These are phyloP conservation scores for Linnemannia zychae DNA, from an alignment of 192 early-diverging fungal species.

Conservation along the genomic window DNA sequence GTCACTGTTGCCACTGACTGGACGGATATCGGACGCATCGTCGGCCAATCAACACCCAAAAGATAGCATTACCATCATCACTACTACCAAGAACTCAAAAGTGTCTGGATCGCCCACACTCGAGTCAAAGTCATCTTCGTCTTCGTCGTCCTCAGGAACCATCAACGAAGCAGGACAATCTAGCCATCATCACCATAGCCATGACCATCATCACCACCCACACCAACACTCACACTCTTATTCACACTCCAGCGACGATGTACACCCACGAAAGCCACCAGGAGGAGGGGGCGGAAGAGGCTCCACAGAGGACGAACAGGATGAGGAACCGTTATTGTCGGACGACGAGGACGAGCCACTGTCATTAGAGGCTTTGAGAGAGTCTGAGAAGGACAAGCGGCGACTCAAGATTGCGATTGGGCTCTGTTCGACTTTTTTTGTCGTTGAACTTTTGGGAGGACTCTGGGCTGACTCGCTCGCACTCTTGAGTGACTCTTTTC, in stretches of 20 bases:
- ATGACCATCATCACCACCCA: neutral
- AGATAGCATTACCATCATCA: too few relatives aligned
- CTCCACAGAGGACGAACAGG: neutral
- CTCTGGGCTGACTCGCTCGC: slow-evolving; percentile 75
- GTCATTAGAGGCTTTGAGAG: slow-evolving; percentile 22
- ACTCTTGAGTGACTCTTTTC: slow-evolving; percentile 83
- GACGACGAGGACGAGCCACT: slow-evolving; percentile 30
- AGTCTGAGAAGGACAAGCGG: slow-evolving; percentile 45
- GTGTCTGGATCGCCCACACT: slow-evolving; percentile 37
- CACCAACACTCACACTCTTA: neutral
- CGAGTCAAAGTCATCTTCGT: slow-evolving; percentile 24
- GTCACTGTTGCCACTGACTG: slow-evolving; percentile 33
- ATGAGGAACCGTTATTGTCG: neutral
- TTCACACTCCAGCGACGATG: neutral
- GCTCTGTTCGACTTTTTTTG: slow-evolving; percentile 73
- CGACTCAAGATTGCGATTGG: slow-evolving; percentile 69
- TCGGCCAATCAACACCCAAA: slow-evolving; percentile 5
- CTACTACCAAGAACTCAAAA: slow-evolving; percentile 21
- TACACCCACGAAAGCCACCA: slow-evolving; percentile 1
- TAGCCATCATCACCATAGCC: neutral
- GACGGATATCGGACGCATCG: neutral
- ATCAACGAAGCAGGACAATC: neutral
- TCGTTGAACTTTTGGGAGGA: slow-evolving; percentile 74
- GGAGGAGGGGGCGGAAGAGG: neutral
- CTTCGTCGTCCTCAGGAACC: slow-evolving; percentile 7